Base-by-base conservation (phyloP, 176 grass and related monocot species). In the Aegilops longissima region DNA sequence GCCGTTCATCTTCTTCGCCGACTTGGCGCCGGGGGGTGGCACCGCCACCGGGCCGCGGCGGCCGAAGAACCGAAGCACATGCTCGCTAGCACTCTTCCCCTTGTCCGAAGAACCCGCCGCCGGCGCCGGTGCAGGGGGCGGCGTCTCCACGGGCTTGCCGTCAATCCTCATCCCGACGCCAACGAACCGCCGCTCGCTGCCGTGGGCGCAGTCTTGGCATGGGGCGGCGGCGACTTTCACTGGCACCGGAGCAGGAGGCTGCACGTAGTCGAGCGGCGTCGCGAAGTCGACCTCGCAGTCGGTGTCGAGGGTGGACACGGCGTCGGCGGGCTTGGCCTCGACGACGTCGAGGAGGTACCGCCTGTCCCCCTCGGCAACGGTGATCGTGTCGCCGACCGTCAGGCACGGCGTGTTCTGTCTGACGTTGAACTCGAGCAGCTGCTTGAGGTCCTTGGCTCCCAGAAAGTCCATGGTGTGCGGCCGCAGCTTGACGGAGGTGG, bases 271-370 rank as follows among this genome's bases (percentile, higher is more conserved):
- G 69, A 95, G 92, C 24, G 92, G 84, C 44, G 61, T 59, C 12
- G 85, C 86, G 88, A 98, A 94, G 64, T 98, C 93, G 3, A 91
- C 93, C 76, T 80, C 85, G 80, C 93, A 96, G 80, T 96, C 93
- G 24, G 93, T 96, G 21, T 96, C 90, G 30, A 94, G 27, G 61
- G 87, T 83, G 75, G 84, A 80, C 5, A 96, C 88, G 12, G 90
- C 93, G 56, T 83, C 34, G 6, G 76, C 90, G 8, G 96, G 92
- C 82, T 49, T 80, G 67, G 90, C 78, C 86, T 96, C 92, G 23
- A 94, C 44, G 44, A 47, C 44, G 44, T 47, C 44, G 11, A 47
- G 44, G 1, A 47, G 44, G 44, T 47, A 47, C 12, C 44, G 12
- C 44, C 12, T 12, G 44, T 1, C 44, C 12, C 44, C 44, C 44